Evolutionary conservation across 805 yeast species (phyloP).

Genomic region (Starmerella davenportii): DNA sequence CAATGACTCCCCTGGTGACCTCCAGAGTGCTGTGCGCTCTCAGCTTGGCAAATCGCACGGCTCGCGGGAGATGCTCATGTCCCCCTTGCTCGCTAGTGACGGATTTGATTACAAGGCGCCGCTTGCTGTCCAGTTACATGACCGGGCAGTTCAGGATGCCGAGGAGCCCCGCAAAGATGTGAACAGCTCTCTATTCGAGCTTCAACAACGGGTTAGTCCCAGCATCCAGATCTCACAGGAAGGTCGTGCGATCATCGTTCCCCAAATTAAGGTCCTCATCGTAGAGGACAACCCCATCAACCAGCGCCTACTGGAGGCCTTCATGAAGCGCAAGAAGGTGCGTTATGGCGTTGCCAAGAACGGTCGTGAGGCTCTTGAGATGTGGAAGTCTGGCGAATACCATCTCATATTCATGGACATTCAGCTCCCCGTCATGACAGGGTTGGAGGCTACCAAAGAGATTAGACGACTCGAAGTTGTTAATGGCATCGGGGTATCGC

Average conservation of each 20-base stretch:
- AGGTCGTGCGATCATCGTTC: conserved; percentile 34
- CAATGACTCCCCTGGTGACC: not conserved
- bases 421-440: conserved; percentile 89
- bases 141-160: not conserved
- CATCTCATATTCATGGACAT: conserved; percentile 94
- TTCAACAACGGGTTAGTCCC: conserved; percentile 7
- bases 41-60: too few species aligned
- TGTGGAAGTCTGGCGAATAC: conserved; percentile 87
- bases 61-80: too few species aligned
- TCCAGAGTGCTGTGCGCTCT: not conserved
- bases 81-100: not conserved
- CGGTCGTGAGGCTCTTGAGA: conserved; percentile 87
- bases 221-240: conserved; percentile 1
- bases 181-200: not conserved
- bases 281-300: conserved; percentile 95
- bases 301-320: conserved; percentile 78
- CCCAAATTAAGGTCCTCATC: conserved; percentile 74
- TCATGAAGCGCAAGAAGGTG: conserved; percentile 67
- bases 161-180: too few species aligned
- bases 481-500: conserved; percentile 52
- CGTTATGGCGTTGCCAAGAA: conserved; percentile 74
- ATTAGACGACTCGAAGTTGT: conserved; percentile 68
- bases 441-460: conserved; percentile 85
- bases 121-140: not conserved
- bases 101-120: not conserved